A percentile compares a stretch with the other conserved stretches of the same genome.
Evolutionary conservation across 257 asterid genomes (phyloP).

Genomic region (Nyctanthes arbortristis): DNA sequence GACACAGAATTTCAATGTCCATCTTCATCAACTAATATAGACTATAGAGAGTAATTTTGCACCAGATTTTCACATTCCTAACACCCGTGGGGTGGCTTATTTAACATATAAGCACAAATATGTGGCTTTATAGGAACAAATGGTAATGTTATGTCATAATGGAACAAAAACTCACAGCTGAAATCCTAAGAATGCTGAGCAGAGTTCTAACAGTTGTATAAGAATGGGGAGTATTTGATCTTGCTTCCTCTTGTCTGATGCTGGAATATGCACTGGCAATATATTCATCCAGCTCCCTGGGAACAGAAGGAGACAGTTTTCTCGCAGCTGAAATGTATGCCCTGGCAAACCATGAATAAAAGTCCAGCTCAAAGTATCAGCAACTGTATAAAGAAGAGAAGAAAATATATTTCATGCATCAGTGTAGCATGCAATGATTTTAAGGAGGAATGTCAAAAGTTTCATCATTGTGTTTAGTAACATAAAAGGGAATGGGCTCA

Average conservation of each 20-base stretch:
- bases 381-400: conserved; percentile 1
- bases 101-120: no score
- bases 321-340: conserved; percentile 97
- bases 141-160: not conserved
- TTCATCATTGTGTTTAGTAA: not conserved
- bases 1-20: no score
- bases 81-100: no score
- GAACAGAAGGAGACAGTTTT: conserved; percentile 75
- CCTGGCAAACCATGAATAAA: conserved; percentile 48
- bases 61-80: not conserved
- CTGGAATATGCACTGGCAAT: conserved; percentile 91
- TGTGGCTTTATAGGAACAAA: not conserved
- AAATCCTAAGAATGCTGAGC: conserved; percentile 85
- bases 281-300: conserved; percentile 88
- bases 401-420: not conserved
- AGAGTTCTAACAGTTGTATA: conserved; percentile 81
- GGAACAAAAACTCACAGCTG: conserved; percentile 60
- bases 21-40: not conserved
- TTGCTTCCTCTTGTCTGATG: conserved; percentile 98
- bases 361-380: conserved; percentile 9
- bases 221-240: conserved; percentile 82
- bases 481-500: not conserved
- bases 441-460: not conserved
- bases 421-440: not conserved
- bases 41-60: not conserved